Evolutionary conservation across 306 rosid genomes (phyloP).

Genomic region (Geum urbanum): DNA sequence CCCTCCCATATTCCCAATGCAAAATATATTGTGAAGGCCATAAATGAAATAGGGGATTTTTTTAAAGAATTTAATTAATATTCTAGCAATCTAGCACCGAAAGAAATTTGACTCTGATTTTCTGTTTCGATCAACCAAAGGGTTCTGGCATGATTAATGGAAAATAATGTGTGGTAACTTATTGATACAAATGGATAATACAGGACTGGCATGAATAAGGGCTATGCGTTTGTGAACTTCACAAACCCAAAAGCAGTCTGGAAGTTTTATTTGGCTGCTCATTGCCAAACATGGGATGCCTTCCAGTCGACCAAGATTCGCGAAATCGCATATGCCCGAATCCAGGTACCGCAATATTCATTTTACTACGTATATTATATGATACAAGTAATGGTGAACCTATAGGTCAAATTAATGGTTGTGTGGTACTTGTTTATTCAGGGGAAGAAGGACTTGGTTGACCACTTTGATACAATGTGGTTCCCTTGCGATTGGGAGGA

Average conservation of each 20-base stretch:
- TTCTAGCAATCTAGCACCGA: too few relatives aligned
- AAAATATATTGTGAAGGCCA: neutral
- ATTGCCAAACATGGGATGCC: slow-evolving; percentile 35
- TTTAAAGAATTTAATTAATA: neutral
- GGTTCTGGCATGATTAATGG: neutral
- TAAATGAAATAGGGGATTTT: neutral
- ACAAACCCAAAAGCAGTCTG: slow-evolving; percentile 40
- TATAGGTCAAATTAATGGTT: too few relatives aligned
- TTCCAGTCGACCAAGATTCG: slow-evolving; percentile 47
- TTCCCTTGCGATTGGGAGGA: slow-evolving; percentile 37
- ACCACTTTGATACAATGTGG: slow-evolving; percentile 35
- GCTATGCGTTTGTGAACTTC: slow-evolving; percentile 71
- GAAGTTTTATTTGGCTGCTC: slow-evolving; percentile 32
- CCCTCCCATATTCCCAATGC: neutral
- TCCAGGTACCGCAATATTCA: too few relatives aligned
- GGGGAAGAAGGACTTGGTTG: slow-evolving; percentile 42
- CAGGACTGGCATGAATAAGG: slow-evolving; percentile 54
- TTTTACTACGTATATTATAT: too few relatives aligned
- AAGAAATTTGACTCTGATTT: too few relatives aligned
- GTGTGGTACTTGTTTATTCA: slow-evolving; percentile 6
- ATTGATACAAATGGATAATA: neutral
- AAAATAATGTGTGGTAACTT: too few relatives aligned
- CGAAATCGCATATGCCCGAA: slow-evolving; percentile 40
- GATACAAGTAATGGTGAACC: too few relatives aligned
- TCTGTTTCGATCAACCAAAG: too few relatives aligned